Evolutionary conservation across 2,329 filamentous ascomycete genomes (phyloP).

Genomic region (Setomelanomma holmii): DNA sequence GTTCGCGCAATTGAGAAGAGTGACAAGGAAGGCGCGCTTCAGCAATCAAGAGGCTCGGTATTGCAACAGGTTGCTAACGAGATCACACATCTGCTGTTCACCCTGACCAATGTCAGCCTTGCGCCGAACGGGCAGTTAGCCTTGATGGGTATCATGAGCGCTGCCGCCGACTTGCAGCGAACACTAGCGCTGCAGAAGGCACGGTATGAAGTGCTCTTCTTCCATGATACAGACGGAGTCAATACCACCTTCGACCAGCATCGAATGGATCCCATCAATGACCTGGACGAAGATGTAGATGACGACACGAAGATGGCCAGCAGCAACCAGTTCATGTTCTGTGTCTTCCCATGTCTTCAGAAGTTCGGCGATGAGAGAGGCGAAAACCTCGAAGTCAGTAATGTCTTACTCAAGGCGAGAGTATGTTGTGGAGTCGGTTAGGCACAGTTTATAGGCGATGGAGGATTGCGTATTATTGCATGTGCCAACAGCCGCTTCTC

Average conservation of each 20-base stretch:
- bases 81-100: slow-evolving; percentile 30
- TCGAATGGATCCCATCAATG: slow-evolving; percentile 43
- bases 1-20: slow-evolving; percentile 34
- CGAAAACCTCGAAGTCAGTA: slow-evolving; percentile 31
- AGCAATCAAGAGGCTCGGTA: no score
- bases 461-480: slow-evolving; percentile 5
- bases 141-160: slow-evolving; percentile 30
- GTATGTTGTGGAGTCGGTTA: slow-evolving; percentile 35
- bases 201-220: slow-evolving; percentile 34
- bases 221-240: slow-evolving; percentile 15
- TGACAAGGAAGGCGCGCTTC: no score
- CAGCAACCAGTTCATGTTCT: slow-evolving; percentile 32
- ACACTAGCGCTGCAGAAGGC: slow-evolving; percentile 41
- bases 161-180: slow-evolving; percentile 34
- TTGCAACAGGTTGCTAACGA: slow-evolving; percentile 28
- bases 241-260: slow-evolving; percentile 24
- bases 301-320: slow-evolving; percentile 25
- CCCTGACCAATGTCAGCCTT: slow-evolving; percentile 30
- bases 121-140: slow-evolving; percentile 21
- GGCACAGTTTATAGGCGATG: no score
- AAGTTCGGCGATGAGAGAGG: slow-evolving; percentile 40
- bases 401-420: slow-evolving; percentile 39
- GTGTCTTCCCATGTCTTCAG: slow-evolving; percentile 42
- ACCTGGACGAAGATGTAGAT: slow-evolving; percentile 29
- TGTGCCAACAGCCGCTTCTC: slow-evolving; percentile 35